Base-by-base conservation (phyloP, 192 early-diverging fungal genomes). In the Phlyctochytrium planicorne region DNA sequence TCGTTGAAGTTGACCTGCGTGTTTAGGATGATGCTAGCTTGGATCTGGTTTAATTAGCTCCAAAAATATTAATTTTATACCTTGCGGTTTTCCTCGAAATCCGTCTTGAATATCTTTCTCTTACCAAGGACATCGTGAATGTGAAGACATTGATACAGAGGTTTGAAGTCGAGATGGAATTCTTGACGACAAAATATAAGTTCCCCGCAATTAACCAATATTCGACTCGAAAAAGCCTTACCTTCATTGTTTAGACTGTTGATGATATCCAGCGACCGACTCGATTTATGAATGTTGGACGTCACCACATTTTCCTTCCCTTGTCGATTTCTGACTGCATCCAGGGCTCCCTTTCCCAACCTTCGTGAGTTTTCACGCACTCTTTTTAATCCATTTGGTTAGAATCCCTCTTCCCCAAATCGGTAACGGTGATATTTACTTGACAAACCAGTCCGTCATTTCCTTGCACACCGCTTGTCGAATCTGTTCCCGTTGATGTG, bases 61-160 rank as follows among this genome's bases (percentile, higher is more conserved):
- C 25, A 29, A 33, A 30, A 47, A 68, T 34, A 57, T 23, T 10
- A 50, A 2, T 16, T 56, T 47, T 52, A 24, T 73, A 89, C 89
- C 60, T 84, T 80, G 66, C 97, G 86, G 74, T 97, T 93, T 62
- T 96, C 94, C 62, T 93, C 91, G 75, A 94, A 99, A 53, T 85
- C 84, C 25, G 83, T 72, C 69, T 91, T 91, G 67, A 99, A 92
- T 74, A 96, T 90, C 31, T 82, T 78, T 25, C 92, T 85, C 35
- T 91, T 89, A 1, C 95, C 95, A 12, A 99, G 87, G 27, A 93
- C 92, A 62, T 94, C 93, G 74, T 99, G 89, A 47, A 99, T 95
- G 63, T 98, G 94, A 60, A 98, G 80, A 72, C 95, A 96, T 76
- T 94, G 93, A 78, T 94, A 97, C 57, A 99, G 82, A 24, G 96